Base-by-base conservation (phyloP, 345 rosid genomes). In the Streptanthus diversifolius region DNA sequence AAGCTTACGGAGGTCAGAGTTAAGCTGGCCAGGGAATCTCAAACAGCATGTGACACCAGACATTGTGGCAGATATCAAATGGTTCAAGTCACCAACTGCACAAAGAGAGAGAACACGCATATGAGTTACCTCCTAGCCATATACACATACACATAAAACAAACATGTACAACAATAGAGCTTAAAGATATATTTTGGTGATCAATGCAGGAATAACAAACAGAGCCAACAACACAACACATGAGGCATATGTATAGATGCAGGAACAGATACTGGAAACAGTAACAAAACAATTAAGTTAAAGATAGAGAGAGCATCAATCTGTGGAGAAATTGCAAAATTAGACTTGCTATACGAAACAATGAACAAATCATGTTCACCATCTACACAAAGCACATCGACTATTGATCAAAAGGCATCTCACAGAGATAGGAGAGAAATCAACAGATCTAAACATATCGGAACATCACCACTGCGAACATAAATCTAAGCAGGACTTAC, bases 11-110 rank as follows among this genome's bases (percentile, higher is more conserved):
- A 87, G 92, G 77, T 90, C 96, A 14, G 96, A 87, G 86, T 90
- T 90, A 7, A 90, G 84, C 32, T 90, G 91, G 33, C 96, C 92
- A 0, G 96, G 96, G 89, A 90, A 90, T 17, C 96, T 86, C 14
- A 90, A 82, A 81, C 96, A 90, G 70, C 96, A 90, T 13, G 96
- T 90, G 3, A 90, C 96, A 22, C 96, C 92, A 63, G 92, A 87
- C 92, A 90, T 90, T 14, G 92, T 89, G 2, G 90, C 83, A 54
- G 92, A 89, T 63, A 89, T 87, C 82, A 89, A 77, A 78, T 89
- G 96, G 83, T 90, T 90, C 70, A 90, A 84, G 48, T 90, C 96
- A 48, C 96, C 96, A 77, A 90, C 91, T 90, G 80, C 36, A 74
- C 1, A 14, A 17, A 47, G 12, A 40, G 6, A 47, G 14, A 13